Percentiles rank a stretch among this genome's conserved stretches.
These are phyloP conservation scores for Lepidium campestre DNA, from an alignment of 441 rosid genomes.

Conservation along the genomic window DNA sequence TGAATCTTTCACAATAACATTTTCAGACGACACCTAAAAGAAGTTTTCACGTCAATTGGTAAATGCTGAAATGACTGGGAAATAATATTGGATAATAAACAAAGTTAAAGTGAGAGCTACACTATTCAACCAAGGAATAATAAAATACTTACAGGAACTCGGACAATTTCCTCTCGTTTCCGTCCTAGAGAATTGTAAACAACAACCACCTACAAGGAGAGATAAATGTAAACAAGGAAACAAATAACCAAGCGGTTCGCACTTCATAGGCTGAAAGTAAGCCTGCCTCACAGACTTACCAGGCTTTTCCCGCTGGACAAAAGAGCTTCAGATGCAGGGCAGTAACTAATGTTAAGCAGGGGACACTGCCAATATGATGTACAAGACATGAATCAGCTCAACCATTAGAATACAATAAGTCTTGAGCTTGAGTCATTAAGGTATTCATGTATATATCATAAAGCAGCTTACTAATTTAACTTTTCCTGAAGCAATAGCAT, in stretches of 20 bases:
- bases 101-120: slow-evolving; percentile 2
- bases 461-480: not conserved
- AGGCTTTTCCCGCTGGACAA: slow-evolving; percentile 48
- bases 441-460: not conserved
- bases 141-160: slow-evolving; percentile 50
- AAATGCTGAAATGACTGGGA: not conserved
- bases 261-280: slow-evolving; percentile 3
- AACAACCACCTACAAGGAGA: slow-evolving; percentile 46
- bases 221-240: slow-evolving; percentile 7
- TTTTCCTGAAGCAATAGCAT: not conserved
- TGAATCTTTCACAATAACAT: slow-evolving; percentile 47
- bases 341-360: slow-evolving; percentile 67
- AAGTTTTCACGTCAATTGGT: not conserved
- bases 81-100: not conserved
- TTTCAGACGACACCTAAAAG: slow-evolving; percentile 45
- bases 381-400: slow-evolving; percentile 21
- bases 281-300: slow-evolving; percentile 32
- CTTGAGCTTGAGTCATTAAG: not conserved
- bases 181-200: slow-evolving; percentile 70
- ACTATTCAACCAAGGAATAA: not conserved
- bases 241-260: slow-evolving; percentile 5
- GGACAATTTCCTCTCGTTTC: slow-evolving; percentile 63
- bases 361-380: slow-evolving; percentile 52
- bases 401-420: not conserved
- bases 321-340: slow-evolving; percentile 66